Evolutionary conservation across 176 grass and related monocot genomes (phyloP), one percentile per base, ranked within the genome.

Genomic region (Avena sativa): DNA sequence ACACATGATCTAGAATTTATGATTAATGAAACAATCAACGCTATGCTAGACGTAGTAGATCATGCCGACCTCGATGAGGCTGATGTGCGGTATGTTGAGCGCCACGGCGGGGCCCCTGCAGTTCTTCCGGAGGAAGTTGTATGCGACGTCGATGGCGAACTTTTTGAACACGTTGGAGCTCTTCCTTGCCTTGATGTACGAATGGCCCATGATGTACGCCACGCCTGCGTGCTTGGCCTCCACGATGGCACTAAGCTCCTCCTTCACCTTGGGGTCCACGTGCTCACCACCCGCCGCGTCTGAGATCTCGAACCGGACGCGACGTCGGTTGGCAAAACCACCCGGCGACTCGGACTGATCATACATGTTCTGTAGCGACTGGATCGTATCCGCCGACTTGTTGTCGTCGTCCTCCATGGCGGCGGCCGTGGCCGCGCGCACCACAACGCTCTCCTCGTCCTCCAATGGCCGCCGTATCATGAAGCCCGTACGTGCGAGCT

Each of bases 51-150:
- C 40, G 40, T 43, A 43, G 40, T 43, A 43, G 40, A 43, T 43
- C 40, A 43, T 43, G 40, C 40, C 40, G 40, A 43, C 40, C 40
- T 43, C 40, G 40, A 43, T 43, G 40, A 43, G 40, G 40, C 40
- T 43, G 40, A 43, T 43, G 40, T 43, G 40, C 40, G 40, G 40
- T 43, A 43, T 43, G 40, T 43, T 43, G 40, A 43, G 40, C 40
- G 40, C 40, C 5, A 88, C 76, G 67, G 75, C 82, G 11, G 93
- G 93, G 2, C 90, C 93, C 57, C 93, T 81, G 71, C 86, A 91
- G 85, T 95, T 95, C 79, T 92, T 92, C 15, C 86, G 67, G 13
- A 95, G 91, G 88, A 95, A 95, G 12, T 91, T 57, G 81, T 91
- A 91, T n/a, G 86, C 91, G 2, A 89, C 67, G 82, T 95, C 79